A percentile compares a stretch with the other conserved stretches of the same genome.
Evolutionary conservation across 257 asterid genomes (phyloP).

Genomic region (Penstemon eatonii): DNA sequence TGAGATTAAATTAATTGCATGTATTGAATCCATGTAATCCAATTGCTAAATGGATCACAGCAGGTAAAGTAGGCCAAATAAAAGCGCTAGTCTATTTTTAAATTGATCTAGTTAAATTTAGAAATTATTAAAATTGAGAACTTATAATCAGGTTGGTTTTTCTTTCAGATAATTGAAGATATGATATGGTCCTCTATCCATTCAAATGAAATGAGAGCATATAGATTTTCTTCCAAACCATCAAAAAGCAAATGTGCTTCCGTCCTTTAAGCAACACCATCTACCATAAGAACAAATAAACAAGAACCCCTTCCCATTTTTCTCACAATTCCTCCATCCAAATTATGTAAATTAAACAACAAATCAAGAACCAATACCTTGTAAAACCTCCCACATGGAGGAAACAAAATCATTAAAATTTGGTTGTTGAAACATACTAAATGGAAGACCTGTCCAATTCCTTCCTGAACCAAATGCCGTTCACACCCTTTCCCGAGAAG

Average conservation of each 20-base stretch:
- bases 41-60: too few species aligned
- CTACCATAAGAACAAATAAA: neutral
- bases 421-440: slow-evolving; percentile 32
- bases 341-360: slow-evolving; percentile 21
- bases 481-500: neutral
- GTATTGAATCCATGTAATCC: too few species aligned
- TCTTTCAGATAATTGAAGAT: neutral
- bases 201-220: slow-evolving; percentile 13
- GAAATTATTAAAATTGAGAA: too few species aligned
- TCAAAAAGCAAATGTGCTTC: slow-evolving; percentile 21
- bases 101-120: too few species aligned
- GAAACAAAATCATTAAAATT: neutral
- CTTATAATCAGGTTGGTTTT: too few species aligned
- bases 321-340: neutral
- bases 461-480: neutral
- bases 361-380: slow-evolving; percentile 4
- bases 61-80: too few species aligned
- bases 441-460: slow-evolving; percentile 4
- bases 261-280: slow-evolving; percentile 13
- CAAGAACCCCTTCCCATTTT: slow-evolving; percentile 4
- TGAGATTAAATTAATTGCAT: too few species aligned
- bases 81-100: too few species aligned
- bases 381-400: slow-evolving; percentile 23
- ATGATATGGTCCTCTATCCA: slow-evolving; percentile 2
- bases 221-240: slow-evolving; percentile 12